Evolutionary conservation across 202 grass and related monocot genomes (phyloP).

Genomic region (Brachypodium distachyon): DNA sequence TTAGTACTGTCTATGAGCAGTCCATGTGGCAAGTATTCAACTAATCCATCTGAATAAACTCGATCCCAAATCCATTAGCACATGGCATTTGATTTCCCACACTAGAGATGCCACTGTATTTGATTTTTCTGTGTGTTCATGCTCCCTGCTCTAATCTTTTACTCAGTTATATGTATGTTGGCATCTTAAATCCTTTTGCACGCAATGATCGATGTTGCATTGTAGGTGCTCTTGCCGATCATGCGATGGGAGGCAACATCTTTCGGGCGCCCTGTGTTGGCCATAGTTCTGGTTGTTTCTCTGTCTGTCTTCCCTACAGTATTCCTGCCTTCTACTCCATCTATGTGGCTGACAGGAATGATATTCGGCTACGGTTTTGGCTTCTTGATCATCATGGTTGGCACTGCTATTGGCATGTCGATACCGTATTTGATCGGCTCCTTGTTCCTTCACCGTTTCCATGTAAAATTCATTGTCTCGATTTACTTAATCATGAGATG

Average conservation of each 20-base stretch:
- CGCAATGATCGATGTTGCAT: constrained; percentile 2
- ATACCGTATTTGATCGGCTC: constrained; percentile 71
- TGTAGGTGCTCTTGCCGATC: constrained; percentile 77
- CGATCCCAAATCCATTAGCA: background rate
- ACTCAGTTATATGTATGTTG: background rate
- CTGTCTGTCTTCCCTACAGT: constrained; percentile 68
- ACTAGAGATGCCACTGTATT: background rate
- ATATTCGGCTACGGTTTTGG: constrained; percentile 86
- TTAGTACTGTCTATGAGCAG: too few species aligned
- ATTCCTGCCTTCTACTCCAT: constrained; percentile 66
- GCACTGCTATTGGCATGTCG: constrained; percentile 76
- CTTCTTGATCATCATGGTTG: constrained; percentile 78
- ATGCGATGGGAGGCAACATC: constrained; percentile 89
- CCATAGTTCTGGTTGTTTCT: constrained; percentile 58
- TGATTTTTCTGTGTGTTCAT: background rate
- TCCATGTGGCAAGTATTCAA: too few species aligned
- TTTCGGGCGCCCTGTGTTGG: constrained; percentile 55
- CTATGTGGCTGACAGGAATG: constrained; percentile 91
- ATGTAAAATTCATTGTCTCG: constrained; percentile 36
- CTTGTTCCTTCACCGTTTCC: constrained; percentile 52
- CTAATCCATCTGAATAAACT: background rate
- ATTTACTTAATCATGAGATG: background rate
- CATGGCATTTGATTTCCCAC: background rate
- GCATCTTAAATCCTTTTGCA: background rate
- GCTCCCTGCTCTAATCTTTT: background rate